Base-by-base conservation (phyloP, 2,329 filamentous ascomycete species). In the Phialocephala sp. region DNA sequence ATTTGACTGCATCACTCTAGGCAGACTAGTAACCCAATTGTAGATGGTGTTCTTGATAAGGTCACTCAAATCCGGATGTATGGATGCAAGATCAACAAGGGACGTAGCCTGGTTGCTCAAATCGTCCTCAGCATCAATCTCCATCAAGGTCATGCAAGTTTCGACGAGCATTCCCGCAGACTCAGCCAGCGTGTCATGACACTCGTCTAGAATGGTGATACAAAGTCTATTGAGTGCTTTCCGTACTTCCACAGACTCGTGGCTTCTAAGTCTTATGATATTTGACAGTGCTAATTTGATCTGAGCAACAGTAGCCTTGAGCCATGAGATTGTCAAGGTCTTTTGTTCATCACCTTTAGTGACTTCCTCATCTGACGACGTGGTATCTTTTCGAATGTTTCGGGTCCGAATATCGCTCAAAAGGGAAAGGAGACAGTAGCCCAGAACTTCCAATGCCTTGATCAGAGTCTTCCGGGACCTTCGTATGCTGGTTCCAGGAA, bases 201-300 rank as follows among this genome's bases (percentile, higher is more conserved):
- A 98, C 71, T 94, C 87, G 73, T 94, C 90, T 64, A 97, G 80
- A 11, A 97, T 79, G 57, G 84, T 83, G 20, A 94, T 79, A 74
- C 93, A 97, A 1, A 98, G 80, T 35, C 82, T 83, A 45, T 90
- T 82, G 1, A 97, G 81, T 5, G 89, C 87, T 36, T 82, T 79
- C 61, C 86, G 87, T 22, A 98, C 89, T 60, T 93, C 88, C 4
- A 79, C 74, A 39, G 90, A 87, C 55, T 90, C 85, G 75, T 94
- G 89, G 45, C 82, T 86, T 18, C 91, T 89, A 37, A 97, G 77
- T 72, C 90, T 93, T 68, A 95, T 82, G 20, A 97, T 84, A 43
- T 89, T 91, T 4, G 89, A 87, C 18, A 99, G 80, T 1, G 93
- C 94, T 61, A 95, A 84, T 75, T 94, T 94, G 62, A 98, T 85